Evolutionary conservation across 495 filamentous ascomycete species (phyloP).

Genomic region (Penicillium goetzii): DNA sequence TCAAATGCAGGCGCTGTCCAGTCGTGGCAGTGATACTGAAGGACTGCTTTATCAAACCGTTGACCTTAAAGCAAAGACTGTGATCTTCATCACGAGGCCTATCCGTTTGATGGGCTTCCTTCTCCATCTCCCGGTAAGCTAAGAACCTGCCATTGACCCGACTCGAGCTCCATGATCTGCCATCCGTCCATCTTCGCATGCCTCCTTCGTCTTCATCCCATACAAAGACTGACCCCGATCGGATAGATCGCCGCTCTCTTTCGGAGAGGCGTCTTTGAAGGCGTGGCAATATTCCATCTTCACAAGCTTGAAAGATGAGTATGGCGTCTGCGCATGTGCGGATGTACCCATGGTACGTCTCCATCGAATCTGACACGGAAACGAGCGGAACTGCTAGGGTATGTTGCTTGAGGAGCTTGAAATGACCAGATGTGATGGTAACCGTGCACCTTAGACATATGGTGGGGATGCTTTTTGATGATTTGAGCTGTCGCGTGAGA

Average conservation of each 20-base stretch:
- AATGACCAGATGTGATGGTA: not conserved
- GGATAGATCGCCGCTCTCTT: conserved; percentile 92
- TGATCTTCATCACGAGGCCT: conserved; percentile 67
- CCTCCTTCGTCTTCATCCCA: conserved; percentile 99
- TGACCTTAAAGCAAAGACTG: conserved; percentile 92
- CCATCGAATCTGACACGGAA: conserved; percentile 60
- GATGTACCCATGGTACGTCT: conserved; percentile 92
- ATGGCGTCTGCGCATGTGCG: conserved; percentile 93
- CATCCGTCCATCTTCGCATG: conserved; percentile 98
- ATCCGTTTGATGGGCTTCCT: conserved; percentile 77
- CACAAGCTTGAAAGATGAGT: conserved; percentile 94
- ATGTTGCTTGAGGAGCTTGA: not conserved
- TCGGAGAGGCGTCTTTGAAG: conserved; percentile 93
- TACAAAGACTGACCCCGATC: conserved; percentile 95
- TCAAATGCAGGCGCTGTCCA: conserved; percentile 91
- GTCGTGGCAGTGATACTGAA: conserved; percentile 95
- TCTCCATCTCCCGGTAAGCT: conserved; percentile 98
- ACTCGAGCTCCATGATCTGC: conserved; percentile 98
- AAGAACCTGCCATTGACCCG: conserved; percentile 96
- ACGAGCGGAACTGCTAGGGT: not conserved
- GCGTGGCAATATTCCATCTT: conserved; percentile 83
- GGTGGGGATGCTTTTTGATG: not conserved
- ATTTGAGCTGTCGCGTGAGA: not conserved
- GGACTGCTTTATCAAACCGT: conserved; percentile 98
- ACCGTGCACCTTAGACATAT: not conserved